Conservation (phyloP, 371 early-diverging fungal genomes). For the Syncephalastrum sp. region DNA sequence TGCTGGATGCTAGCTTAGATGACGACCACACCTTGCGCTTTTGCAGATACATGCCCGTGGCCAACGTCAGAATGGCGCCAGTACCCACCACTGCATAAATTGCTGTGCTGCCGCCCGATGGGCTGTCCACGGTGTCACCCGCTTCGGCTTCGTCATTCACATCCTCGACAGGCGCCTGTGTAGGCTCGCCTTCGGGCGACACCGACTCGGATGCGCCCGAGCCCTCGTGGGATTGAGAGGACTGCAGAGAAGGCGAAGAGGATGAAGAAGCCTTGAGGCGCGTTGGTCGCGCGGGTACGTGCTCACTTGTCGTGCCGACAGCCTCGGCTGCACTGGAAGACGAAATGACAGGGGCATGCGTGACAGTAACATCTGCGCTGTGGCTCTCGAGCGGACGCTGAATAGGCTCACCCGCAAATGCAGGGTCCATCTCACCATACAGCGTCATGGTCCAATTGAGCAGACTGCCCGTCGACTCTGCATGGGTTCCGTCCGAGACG, state of each 20-base stretch:
- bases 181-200: conserved; percentile 8
- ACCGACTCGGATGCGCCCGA: conserved; percentile 4
- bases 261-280: conserved; percentile 15
- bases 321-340: neutral
- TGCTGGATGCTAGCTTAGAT: neutral
- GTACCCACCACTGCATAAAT: conserved; percentile 21
- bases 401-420: conserved; percentile 28
- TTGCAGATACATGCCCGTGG: conserved; percentile 19
- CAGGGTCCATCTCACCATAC: conserved; percentile 59
- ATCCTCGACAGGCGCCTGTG: neutral
- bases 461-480: conserved; percentile 42
- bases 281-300: conserved; percentile 17
- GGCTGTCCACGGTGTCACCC: neutral
- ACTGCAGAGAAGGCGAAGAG: neutral
- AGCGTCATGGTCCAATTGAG: conserved; percentile 69
- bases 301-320: neutral
- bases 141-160: neutral
- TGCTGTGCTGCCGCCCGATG: conserved; percentile 8
- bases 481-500: conserved; percentile 55
- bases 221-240: conserved; percentile 1
- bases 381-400: conserved; percentile 15
- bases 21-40: conserved; percentile 23
- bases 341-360: neutral
- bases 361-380: conserved; percentile 6
- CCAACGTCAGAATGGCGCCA: conserved; percentile 20